Conservation (phyloP, 805 yeast genomes). For the Candida taoyuanica region DNA sequence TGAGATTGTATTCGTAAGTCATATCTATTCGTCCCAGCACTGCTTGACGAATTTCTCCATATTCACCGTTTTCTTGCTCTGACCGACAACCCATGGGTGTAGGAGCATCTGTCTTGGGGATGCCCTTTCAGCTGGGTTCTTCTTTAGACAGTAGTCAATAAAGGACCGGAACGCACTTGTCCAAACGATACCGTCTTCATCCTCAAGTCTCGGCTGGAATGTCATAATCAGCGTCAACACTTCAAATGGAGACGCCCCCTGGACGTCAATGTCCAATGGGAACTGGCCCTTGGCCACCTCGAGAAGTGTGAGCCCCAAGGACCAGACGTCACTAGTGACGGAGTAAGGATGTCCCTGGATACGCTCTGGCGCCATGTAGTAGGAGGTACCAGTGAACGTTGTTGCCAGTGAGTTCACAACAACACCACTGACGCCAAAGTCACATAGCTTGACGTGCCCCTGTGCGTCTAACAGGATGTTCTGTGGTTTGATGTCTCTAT, state of each 20-base stretch:
- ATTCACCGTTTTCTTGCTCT: constrained; percentile 62
- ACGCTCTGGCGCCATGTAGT: constrained; percentile 98
- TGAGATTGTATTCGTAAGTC: not conserved
- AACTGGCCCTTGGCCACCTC: constrained; percentile 93
- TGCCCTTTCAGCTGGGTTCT: constrained; percentile 76
- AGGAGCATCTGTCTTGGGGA: constrained; percentile 88
- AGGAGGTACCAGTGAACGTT: constrained; percentile 95
- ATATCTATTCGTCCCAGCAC: constrained; percentile 23
- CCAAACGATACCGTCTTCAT: constrained; percentile 79
- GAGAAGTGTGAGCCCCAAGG: constrained; percentile 82
- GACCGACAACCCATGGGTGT: constrained; percentile 92
- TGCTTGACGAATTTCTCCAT: constrained; percentile 82
- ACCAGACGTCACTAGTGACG: constrained; percentile 96
- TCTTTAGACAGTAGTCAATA: constrained; percentile 72
- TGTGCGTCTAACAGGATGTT: constrained; percentile 70
- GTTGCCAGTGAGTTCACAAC: constrained; percentile 94
- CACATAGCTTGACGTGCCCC: constrained; percentile 91
- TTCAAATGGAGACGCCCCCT: constrained; percentile 78
- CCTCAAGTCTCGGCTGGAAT: constrained; percentile 73
- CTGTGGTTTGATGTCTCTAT: constrained; percentile 94
- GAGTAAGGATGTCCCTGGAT: constrained; percentile 94
- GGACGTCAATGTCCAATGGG: constrained; percentile 49
- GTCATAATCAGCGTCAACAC: constrained; percentile 75
- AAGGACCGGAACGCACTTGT: constrained; percentile 78
- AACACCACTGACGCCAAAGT: constrained; percentile 97